Conservation (phyloP, 345 rosid species). For the Reutealis trisperma region DNA sequence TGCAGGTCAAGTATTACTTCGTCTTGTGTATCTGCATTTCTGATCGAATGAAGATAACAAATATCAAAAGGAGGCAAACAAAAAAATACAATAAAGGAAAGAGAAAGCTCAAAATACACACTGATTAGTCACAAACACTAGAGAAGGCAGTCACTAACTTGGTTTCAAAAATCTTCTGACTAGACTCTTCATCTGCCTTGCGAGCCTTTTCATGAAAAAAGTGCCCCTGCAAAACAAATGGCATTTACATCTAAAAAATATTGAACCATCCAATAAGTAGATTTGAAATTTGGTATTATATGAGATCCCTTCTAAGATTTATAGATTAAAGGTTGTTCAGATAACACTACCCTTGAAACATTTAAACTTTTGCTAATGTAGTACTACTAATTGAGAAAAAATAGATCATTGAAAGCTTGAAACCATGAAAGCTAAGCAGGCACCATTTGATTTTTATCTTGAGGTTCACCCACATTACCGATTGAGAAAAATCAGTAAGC, state of each 20-base stretch:
- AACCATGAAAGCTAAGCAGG: neutral
- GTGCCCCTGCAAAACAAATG: constrained; percentile 49
- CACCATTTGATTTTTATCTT: neutral
- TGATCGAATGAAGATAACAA: neutral
- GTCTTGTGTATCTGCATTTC: constrained; percentile 30
- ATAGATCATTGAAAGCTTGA: neutral
- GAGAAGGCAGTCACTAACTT: constrained; percentile 34
- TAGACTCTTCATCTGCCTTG: constrained; percentile 57
- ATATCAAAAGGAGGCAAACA: neutral
- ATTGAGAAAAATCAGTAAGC: neutral
- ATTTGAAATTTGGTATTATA: neutral
- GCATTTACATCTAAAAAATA: constrained; percentile 4
- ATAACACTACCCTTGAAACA: neutral
- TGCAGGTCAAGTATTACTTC: constrained; percentile 43
- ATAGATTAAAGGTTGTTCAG: neutral
- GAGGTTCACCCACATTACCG: neutral
- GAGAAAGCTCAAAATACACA: neutral
- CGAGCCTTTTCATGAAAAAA: constrained; percentile 48
- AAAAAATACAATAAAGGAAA: neutral
- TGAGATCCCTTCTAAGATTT: neutral
- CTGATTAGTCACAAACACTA: neutral
- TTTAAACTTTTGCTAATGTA: neutral
- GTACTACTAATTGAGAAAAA: too few species aligned
- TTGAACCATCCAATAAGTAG: neutral
- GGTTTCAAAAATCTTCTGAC: constrained; percentile 48